Base-by-base conservation (phyloP, 768 basidiomycete genomes). In the Leccinum pellstonianum region DNA sequence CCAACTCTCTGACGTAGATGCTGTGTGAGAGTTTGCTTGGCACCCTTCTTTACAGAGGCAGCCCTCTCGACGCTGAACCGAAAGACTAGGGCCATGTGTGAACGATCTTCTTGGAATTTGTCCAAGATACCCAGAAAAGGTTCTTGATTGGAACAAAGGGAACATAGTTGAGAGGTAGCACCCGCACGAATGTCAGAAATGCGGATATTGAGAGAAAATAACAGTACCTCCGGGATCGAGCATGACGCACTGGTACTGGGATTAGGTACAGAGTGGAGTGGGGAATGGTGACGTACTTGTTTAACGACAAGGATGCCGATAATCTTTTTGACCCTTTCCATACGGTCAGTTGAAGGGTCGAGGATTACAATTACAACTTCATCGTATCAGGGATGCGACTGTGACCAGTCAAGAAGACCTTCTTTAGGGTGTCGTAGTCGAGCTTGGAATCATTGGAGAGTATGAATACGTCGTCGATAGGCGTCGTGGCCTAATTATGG, bases 71-170 rank as follows among this genome's bases (percentile, higher is more conserved):
- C 80, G 55, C 86, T 88, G 64, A 90, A 84, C 49, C 91, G 84
- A 62, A 86, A 86, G 55, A 95, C 91, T 64, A 95, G 89, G 21
- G 93, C 93, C 84, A 96, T 95, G 70, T 96, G 93, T 46, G 89
- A 91, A 31, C 91, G 81, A 4, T 92, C 93, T 68, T 93, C 92
- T 71, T 95, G 93, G 72, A 95, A 95, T 61, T 81, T 88, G 71
- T 95, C 93, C 33, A 95, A 79, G 61, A 94, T 91, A 25, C 89
- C 86, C 14, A 95, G 81, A 1, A 96, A 77, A 23, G 93, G 83
- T 73, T 93, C 90, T 95, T 93, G 48, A 4, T 88, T 2, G 93
- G 90, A 3, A 95, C 90, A 55, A 89, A 90, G 0, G 88, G 90
- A 6, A 95, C 90, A 67, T 87, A 90, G 75, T 94, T 93, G 50